Conservation (phyloP, 108 stramenopile genomes). For the Fistulifera solaris region DNA sequence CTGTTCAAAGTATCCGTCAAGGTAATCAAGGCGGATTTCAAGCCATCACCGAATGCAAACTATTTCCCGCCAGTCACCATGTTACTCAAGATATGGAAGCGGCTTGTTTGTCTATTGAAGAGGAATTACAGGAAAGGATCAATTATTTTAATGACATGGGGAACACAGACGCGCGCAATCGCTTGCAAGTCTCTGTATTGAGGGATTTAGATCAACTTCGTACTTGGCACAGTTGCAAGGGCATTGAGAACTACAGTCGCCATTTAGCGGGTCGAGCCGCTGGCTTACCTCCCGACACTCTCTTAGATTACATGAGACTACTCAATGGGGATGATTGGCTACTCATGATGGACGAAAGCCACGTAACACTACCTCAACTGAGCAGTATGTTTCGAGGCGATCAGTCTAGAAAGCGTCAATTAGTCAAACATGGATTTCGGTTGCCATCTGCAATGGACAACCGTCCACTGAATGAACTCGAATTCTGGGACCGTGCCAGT, state of each 20-base stretch:
- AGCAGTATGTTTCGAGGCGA: constrained; percentile 66
- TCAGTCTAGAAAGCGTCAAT: constrained; percentile 42
- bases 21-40: constrained; percentile 11
- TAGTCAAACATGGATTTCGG: constrained; percentile 74
- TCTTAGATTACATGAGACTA: constrained; percentile 49
- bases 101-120: constrained; percentile 33
- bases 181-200: constrained; percentile 43
- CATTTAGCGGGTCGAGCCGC: constrained; percentile 43
- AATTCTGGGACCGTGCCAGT: constrained; percentile 56
- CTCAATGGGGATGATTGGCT: constrained; percentile 42
- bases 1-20: constrained; percentile 9
- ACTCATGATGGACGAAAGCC: constrained; percentile 65
- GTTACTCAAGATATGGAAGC: constrained; percentile 35
- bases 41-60: constrained; percentile 11
- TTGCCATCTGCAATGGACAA: constrained; percentile 76
- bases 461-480: constrained; percentile 52
- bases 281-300: constrained; percentile 54
- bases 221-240: constrained; percentile 27
- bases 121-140: constrained; percentile 38
- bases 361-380: constrained; percentile 69
- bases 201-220: constrained; percentile 26
- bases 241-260: constrained; percentile 69
- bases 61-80: constrained; percentile 76
- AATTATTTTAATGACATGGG: constrained; percentile 16
- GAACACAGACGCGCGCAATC: constrained; percentile 18